Evolutionary conservation across 2,329 filamentous ascomycete genomes (phyloP), one percentile per base, ranked within the genome.

Genomic region (Aspergillus hiratsukae): DNA sequence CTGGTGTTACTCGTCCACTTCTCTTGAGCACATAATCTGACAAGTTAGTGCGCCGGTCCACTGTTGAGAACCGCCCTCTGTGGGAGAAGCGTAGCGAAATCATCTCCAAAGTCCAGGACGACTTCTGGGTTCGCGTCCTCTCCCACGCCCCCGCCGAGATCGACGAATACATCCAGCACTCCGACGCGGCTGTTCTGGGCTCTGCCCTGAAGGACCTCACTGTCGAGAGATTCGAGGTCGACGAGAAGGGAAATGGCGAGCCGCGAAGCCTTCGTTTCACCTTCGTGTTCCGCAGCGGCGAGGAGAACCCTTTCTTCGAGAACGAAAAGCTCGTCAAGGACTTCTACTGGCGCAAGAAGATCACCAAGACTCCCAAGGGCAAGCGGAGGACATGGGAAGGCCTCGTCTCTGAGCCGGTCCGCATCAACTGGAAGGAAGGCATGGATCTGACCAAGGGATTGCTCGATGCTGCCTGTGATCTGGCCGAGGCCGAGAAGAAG

Each of bases 91-190:
- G 93, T 71, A 80, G 84, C 63, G 81, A 84, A 65, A 76, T 91
- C 61, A 79, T 94, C 62, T 75, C 83, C 61, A 81, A 69, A 14
- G 65, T 76, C 17, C 60, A 72, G 57, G 58, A 65, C 65, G 86
- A 90, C 78, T 99, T 97, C 84, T 97, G 94, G 94, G 82, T 90
- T n/a, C 84, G 95, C 57, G 92, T 97, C 56, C 83, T 97, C 72
- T 90, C 96, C 79, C 88, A 91, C 77, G 87, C 89, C 2, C 91
- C 92, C 1, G 81, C 83, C 49, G 91, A 96, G 61, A 83, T 99
- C 65, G 91, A 96, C 76, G 87, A 91, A 75, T 91, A 87, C 80
- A 88, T 97, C 71, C 87, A 91, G 71, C 88, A 90, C 46, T 83
- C 83, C 50, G 93, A 97, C 78, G 82, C 83, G 8, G 66, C 64